phyloP scores from a whole-genome alignment of 108 stramenopile species.

The Skeletonema marinoi region DNA sequence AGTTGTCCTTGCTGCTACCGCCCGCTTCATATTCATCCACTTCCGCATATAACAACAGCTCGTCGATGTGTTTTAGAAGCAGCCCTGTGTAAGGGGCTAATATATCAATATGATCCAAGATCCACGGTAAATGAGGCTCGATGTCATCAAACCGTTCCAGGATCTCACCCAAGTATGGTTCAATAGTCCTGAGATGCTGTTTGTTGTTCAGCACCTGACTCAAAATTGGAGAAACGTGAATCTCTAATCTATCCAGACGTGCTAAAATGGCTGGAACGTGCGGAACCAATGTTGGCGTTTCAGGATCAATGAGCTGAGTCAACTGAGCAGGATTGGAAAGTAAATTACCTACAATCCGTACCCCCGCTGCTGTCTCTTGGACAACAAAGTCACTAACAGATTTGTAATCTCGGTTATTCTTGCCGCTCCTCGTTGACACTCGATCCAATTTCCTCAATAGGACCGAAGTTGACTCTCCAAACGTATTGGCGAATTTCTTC shows the following conservation, averaged over 20 bases:
- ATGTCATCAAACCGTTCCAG: slow-evolving; percentile 74
- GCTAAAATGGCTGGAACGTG: slow-evolving; percentile 67
- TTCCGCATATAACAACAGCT: slow-evolving; percentile 63
- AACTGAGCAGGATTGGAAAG: slow-evolving; percentile 52
- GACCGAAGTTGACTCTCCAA: slow-evolving; percentile 47
- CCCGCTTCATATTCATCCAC: slow-evolving; percentile 51
- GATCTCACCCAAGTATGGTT: slow-evolving; percentile 63
- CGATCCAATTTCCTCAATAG: slow-evolving; percentile 61
- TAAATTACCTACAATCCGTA: slow-evolving; percentile 53
- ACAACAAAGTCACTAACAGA: slow-evolving; percentile 56
- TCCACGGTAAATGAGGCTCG: slow-evolving; percentile 79
- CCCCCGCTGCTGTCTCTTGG: slow-evolving; percentile 52
- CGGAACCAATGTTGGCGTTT: slow-evolving; percentile 62
- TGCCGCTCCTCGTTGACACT: slow-evolving; percentile 45
- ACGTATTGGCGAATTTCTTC: slow-evolving; percentile 43
- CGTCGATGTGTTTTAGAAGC: slow-evolving; percentile 72
- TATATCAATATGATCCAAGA: slow-evolving; percentile 69
- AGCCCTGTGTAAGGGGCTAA: slow-evolving; percentile 78
- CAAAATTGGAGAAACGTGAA: slow-evolving; percentile 62
- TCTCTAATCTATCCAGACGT: slow-evolving; percentile 62
- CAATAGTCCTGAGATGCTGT: slow-evolving; percentile 64
- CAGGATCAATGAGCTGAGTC: slow-evolving; percentile 62
- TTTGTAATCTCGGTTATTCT: slow-evolving; percentile 51
- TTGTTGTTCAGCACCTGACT: slow-evolving; percentile 68
- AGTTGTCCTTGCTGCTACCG: slow-evolving; percentile 38